Conservation (phyloP, 139 green algal genomes). For the Coelastrella sp. region DNA sequence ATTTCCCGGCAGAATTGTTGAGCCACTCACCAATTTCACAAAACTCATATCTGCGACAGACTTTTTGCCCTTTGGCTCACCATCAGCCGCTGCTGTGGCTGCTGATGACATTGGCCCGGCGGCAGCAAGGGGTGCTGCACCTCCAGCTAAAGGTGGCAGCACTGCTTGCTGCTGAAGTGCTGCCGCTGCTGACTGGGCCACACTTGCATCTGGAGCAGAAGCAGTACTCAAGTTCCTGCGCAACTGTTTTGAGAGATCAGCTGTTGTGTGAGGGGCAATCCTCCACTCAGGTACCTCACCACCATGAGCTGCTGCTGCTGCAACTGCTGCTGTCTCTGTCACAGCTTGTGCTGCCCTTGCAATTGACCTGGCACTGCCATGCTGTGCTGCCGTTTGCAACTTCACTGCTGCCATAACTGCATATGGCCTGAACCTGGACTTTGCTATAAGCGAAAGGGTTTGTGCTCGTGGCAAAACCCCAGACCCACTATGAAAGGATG, state of each 20-base stretch:
- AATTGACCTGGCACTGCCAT: neutral
- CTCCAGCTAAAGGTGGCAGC: neutral
- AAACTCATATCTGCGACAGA: neutral
- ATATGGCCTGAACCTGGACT: neutral
- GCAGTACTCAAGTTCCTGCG: neutral
- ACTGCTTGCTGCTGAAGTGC: neutral
- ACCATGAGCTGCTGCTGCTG: slow-evolving; percentile 1
- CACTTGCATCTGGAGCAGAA: slow-evolving; percentile 4
- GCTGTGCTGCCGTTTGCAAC: neutral
- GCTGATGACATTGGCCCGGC: neutral
- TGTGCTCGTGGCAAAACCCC: too few relatives aligned
- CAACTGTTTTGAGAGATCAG: neutral
- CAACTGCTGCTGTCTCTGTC: slow-evolving; percentile 3
- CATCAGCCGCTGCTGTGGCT: neutral
- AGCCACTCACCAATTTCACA: slow-evolving; percentile 18
- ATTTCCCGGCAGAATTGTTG: too few relatives aligned
- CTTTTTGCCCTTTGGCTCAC: too few relatives aligned
- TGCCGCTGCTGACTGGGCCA: neutral
- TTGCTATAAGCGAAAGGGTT: neutral
- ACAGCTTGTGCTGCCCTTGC: neutral
- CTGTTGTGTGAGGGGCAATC: neutral
- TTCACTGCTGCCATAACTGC: slow-evolving; percentile 3
- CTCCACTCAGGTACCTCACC: neutral
- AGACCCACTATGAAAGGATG: too few relatives aligned
- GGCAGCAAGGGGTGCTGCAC: neutral